Percentiles rank a stretch among this genome's conserved stretches.
Evolutionary conservation across 208 protist genomes (phyloP).

Genomic region (Wallacemonas sp.): DNA sequence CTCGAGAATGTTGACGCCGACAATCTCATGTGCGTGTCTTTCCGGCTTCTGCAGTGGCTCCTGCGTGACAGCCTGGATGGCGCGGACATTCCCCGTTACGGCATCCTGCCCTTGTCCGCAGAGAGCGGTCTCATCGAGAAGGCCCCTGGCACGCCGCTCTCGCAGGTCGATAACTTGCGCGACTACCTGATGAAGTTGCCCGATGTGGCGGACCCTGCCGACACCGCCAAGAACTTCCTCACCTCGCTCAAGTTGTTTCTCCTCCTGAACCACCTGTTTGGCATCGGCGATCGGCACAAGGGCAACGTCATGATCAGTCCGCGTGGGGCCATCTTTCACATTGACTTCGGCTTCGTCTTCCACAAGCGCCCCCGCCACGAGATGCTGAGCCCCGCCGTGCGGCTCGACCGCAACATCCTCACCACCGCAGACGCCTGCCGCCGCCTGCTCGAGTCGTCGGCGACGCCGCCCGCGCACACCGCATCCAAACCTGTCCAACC

Average conservation of each 20-base stretch:
- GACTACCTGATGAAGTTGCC: slow-evolving; percentile 25
- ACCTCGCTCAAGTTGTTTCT: slow-evolving; percentile 84
- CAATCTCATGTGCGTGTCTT: slow-evolving; percentile 80
- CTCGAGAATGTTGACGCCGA: slow-evolving; percentile 74
- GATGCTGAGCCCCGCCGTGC: slow-evolving; percentile 42
- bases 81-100: slow-evolving; percentile 64
- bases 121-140: slow-evolving; percentile 74
- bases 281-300: slow-evolving; percentile 80
- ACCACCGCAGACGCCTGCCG: slow-evolving; percentile 22
- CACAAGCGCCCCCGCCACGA: slow-evolving; percentile 63
- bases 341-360: slow-evolving; percentile 83
- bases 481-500: too few relatives aligned
- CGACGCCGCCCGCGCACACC: too few relatives aligned
- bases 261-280: slow-evolving; percentile 85
- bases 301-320: slow-evolving; percentile 81
- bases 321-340: slow-evolving; percentile 76
- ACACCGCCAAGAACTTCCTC: slow-evolving; percentile 49
- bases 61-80: slow-evolving; percentile 42
- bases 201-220: background rate
- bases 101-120: slow-evolving; percentile 62
- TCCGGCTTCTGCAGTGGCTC: slow-evolving; percentile 56
- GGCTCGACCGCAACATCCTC: slow-evolving; percentile 50
- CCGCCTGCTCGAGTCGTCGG: background rate
- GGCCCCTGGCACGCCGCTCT: slow-evolving; percentile 29
- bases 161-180: slow-evolving; percentile 34